A percentile compares a stretch with the other conserved stretches of the same genome.
phyloP scores from a whole-genome alignment of 2,329 filamentous ascomycete species.

The Basipetospora chlamydospora region DNA sequence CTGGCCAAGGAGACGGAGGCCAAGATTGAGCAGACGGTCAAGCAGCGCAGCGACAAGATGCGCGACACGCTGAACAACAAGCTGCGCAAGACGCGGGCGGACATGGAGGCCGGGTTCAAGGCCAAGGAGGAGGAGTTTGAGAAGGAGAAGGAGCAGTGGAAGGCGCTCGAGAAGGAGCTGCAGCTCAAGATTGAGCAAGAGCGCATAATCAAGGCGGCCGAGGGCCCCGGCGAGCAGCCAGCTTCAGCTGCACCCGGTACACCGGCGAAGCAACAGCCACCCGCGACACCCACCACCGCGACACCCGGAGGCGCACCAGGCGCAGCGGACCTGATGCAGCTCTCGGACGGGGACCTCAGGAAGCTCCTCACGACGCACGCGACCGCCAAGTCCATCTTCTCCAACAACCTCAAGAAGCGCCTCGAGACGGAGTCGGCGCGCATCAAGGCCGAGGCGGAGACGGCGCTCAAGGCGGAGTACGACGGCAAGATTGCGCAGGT shows the following conservation, averaged over 20 bases:
- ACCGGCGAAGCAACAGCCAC: conserved; percentile 16
- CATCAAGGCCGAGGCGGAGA: conserved; percentile 38
- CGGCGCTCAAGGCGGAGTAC: conserved; percentile 28
- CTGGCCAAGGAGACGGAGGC: conserved; percentile 52
- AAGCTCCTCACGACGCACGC: conserved; percentile 41
- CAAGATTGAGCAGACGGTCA: conserved; percentile 43
- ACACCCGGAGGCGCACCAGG: conserved; percentile 15
- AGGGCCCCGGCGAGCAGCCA: conserved; percentile 23
- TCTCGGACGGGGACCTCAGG: conserved; percentile 41
- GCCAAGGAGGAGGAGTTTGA: conserved; percentile 5
- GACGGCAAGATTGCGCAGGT: conserved; percentile 39
- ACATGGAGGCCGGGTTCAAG: conserved; percentile 36
- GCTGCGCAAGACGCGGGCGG: conserved; percentile 48
- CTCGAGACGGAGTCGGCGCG: conserved; percentile 51
- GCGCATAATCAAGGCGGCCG: conserved; percentile 45
- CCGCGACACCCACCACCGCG: conserved; percentile 21
- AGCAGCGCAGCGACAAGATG: conserved; percentile 54
- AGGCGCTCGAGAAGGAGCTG: conserved; percentile 36
- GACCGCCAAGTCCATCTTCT: conserved; percentile 43
- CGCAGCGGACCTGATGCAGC: conserved; percentile 31
- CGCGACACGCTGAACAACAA: conserved; percentile 54
- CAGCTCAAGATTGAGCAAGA: conserved; percentile 41
- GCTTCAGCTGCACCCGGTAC: conserved; percentile 21
- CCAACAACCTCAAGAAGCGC: conserved; percentile 53
- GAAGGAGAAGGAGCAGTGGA: conserved; percentile 18